Evolutionary conservation across 2,329 filamentous ascomycete genomes (phyloP), one percentile per base, ranked within the genome.

Genomic region (Neofusicoccum sp.): DNA sequence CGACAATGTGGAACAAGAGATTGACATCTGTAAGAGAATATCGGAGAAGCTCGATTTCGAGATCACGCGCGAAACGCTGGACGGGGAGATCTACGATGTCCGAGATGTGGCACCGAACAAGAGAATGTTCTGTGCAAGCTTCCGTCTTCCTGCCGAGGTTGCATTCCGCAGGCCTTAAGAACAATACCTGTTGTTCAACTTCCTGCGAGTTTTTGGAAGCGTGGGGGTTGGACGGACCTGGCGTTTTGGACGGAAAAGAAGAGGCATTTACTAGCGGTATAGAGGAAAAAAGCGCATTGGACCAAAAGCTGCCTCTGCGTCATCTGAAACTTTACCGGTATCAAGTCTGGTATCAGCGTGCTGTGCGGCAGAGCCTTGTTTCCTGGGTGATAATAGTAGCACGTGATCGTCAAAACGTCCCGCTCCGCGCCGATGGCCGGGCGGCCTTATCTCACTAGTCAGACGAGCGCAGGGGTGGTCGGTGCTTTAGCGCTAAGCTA

Each of bases 91-190:
- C 5, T 78, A 78, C 61, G 84, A 86, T 72, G 91, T 98, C 34
- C 84, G 95, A 65, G 87, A 96, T 66, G 95, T 99, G 60, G 90
- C 92, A 62, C 95, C 95, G 4, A 89, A 91, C 70, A 99, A 99
- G 82, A 85, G 89, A 71, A 97, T 97, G 93, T 98, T 93, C 75
- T 98, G 95, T 74, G 93, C 91, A 31, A 96, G 87, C 66, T 98
- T 99, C 76, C 85, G 92, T 64, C 72, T 99, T 63, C 95, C 95
- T 2, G 76, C 80, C 34, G 86, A 90, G 68, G 90, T 97, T 5
- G 95, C 93, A 12, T 97, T 96, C 78, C 51, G 59, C 28, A 26
- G 34, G 43, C 12, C 51, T 33, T 43, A 6, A 31, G 24, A 41
- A 7, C 43, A 16, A 6, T 30, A 20, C 20, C 20, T 20, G 20